Evolutionary conservation across 176 grass and related monocot species (phyloP).

Genomic region (Triticum timopheevii): DNA sequence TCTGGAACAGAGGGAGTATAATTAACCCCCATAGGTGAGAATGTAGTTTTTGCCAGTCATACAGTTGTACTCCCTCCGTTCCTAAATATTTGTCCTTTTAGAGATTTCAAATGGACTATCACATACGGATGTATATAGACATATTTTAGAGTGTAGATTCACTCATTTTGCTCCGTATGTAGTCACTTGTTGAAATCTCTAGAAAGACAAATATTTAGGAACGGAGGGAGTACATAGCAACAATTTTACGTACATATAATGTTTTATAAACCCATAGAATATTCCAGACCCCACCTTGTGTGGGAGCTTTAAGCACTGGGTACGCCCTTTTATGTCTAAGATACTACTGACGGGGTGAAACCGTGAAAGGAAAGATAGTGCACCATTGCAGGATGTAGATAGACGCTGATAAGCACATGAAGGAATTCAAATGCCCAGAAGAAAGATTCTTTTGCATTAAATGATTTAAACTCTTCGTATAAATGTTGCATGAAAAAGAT

Average conservation of each 20-base stretch:
- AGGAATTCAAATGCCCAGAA: background rate
- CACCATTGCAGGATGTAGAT: background rate
- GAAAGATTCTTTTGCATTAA: background rate
- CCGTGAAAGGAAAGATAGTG: background rate
- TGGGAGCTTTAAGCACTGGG: no score
- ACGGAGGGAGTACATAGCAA: no score
- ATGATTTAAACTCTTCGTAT: slow-evolving; percentile 9
- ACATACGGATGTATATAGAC: no score
- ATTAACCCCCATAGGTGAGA: background rate
- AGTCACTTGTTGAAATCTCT: no score
- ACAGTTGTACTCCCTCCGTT: no score
- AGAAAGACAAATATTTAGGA: no score
- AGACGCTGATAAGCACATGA: background rate
- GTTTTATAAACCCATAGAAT: slow-evolving; percentile 7
- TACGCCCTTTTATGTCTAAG: no score
- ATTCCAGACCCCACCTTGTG: no score
- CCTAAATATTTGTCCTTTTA: no score
- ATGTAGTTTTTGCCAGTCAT: background rate
- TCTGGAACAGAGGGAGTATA: background rate
- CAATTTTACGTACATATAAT: background rate
- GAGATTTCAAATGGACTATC: no score
- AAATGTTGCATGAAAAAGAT: background rate
- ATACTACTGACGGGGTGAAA: background rate
- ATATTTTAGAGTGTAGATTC: no score
- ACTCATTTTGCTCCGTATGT: no score